These are phyloP conservation scores for Picochlorum sp. DNA, from an alignment of 139 green algal genomes.

Conservation along the genomic window DNA sequence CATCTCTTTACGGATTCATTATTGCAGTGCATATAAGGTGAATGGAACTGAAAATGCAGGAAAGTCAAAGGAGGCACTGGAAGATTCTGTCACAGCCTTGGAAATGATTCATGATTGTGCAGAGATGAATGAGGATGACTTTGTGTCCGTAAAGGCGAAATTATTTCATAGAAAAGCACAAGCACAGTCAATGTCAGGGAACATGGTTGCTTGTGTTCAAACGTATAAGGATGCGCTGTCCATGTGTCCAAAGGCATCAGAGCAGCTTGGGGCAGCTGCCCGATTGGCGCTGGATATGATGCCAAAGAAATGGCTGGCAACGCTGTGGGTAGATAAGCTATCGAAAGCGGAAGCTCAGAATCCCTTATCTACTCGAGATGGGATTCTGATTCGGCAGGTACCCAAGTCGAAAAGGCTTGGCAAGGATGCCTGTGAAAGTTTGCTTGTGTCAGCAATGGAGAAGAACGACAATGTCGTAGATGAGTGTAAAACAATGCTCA, in stretches of 20 bases:
- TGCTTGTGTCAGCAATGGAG: not conserved
- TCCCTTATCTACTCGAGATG: constrained; percentile 24
- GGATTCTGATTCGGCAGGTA: constrained; percentile 20
- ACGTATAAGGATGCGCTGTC: constrained; percentile 8
- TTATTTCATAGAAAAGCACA: constrained; percentile 20
- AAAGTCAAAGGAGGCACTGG: constrained; percentile 1
- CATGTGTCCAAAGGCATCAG: not conserved
- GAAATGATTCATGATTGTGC: not conserved
- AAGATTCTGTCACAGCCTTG: constrained; percentile 8
- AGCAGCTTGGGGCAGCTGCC: constrained; percentile 9
- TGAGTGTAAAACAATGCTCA: not conserved
- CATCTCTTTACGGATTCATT: too few species aligned
- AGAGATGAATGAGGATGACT: not conserved
- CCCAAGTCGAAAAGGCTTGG: constrained; percentile 5
- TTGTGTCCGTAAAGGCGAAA: not conserved
- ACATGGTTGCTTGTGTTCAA: not conserved
- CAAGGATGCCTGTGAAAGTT: not conserved
- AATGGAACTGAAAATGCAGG: not conserved
- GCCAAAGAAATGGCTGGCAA: constrained; percentile 12
- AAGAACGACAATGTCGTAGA: not conserved
- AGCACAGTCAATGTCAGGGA: constrained; percentile 1
- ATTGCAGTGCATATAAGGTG: constrained; percentile 26
- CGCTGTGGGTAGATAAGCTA: constrained; percentile 12
- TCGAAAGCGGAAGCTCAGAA: constrained; percentile 11
- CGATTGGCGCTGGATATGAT: constrained; percentile 8